These are phyloP conservation scores for Psilocybe azurescens DNA, from an alignment of 768 basidiomycete species.

Conservation along the genomic window DNA sequence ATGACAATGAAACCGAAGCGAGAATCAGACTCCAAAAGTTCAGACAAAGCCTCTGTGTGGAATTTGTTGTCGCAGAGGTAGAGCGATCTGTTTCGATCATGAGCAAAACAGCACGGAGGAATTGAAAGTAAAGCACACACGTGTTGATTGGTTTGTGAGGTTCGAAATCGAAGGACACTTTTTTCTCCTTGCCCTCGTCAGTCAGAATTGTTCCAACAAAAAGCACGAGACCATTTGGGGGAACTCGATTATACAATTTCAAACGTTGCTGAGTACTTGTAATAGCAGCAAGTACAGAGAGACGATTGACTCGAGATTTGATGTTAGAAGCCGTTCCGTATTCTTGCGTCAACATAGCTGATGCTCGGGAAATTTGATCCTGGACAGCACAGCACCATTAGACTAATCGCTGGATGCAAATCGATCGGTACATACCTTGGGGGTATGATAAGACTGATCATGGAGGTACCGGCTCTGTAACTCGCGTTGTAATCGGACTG, in stretches of 20 bases:
- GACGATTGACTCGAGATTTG: constrained; percentile 97
- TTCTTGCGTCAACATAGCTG: constrained; percentile 97
- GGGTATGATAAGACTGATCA: constrained; percentile 98
- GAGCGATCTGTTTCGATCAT: constrained; percentile 66
- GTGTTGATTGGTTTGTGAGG: constrained; percentile 99
- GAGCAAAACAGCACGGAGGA: not conserved
- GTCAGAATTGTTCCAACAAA: constrained; percentile 99
- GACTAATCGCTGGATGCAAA: constrained; percentile 15
- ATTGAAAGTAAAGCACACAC: constrained; percentile 48
- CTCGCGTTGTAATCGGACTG: constrained; percentile 28
- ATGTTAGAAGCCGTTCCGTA: constrained; percentile 99
- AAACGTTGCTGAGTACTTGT: constrained; percentile 97
- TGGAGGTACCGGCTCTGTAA: constrained; percentile 90
- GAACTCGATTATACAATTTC: constrained; percentile 95
- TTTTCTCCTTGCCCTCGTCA: constrained; percentile 99
- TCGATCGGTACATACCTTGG: constrained; percentile 63
- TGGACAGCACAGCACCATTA: constrained; percentile 28
- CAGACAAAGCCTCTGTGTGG: constrained; percentile 96
- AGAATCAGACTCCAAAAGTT: constrained; percentile 95
- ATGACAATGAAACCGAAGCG: constrained; percentile 99
- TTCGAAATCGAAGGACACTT: constrained; percentile 97
- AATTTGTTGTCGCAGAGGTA: constrained; percentile 99
- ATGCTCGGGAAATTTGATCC: constrained; percentile 95
- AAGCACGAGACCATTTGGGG: constrained; percentile 95
- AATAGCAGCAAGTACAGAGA: constrained; percentile 97